phyloP scores from a whole-genome alignment of 441 rosid genomes.

The Melastoma candidum region DNA sequence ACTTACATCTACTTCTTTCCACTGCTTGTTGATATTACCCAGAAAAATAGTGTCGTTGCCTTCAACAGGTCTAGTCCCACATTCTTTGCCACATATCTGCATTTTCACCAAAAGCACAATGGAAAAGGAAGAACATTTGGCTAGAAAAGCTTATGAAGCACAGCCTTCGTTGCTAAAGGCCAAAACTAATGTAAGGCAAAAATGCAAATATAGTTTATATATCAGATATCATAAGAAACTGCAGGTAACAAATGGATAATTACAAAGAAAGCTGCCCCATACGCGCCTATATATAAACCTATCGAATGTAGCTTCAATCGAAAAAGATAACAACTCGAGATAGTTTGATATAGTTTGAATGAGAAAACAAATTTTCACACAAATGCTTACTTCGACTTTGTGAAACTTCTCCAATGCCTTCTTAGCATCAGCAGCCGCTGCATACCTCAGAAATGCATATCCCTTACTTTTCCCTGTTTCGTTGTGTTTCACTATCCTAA shows the following conservation, averaged over 20 bases:
- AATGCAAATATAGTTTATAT: too few species aligned
- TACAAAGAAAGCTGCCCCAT: too few species aligned
- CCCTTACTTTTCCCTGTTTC: conserved; percentile 24
- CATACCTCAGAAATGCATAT: conserved; percentile 26
- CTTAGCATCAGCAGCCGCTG: conserved; percentile 24
- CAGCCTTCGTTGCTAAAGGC: too few species aligned
- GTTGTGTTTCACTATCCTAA: conserved; percentile 15
- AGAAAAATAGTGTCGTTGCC: conserved; percentile 30
- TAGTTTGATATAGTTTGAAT: too few species aligned
- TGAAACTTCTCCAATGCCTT: conserved; percentile 22
- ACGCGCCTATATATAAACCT: too few species aligned
- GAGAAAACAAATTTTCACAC: neutral
- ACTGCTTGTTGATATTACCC: conserved; percentile 28
- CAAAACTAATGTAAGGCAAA: too few species aligned
- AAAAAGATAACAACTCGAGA: too few species aligned
- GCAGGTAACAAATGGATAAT: too few species aligned
- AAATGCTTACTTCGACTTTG: conserved; percentile 20
- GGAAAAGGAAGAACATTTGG: neutral
- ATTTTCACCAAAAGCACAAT: neutral
- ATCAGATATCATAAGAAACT: too few species aligned
- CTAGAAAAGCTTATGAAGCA: too few species aligned
- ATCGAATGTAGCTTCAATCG: too few species aligned
- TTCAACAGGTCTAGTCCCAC: conserved; percentile 23
- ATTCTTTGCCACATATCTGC: conserved; percentile 28
- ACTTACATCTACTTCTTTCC: conserved; percentile 28